phyloP scores from a whole-genome alignment of 768 basidiomycete genomes.

The Tylopilus balloui region DNA sequence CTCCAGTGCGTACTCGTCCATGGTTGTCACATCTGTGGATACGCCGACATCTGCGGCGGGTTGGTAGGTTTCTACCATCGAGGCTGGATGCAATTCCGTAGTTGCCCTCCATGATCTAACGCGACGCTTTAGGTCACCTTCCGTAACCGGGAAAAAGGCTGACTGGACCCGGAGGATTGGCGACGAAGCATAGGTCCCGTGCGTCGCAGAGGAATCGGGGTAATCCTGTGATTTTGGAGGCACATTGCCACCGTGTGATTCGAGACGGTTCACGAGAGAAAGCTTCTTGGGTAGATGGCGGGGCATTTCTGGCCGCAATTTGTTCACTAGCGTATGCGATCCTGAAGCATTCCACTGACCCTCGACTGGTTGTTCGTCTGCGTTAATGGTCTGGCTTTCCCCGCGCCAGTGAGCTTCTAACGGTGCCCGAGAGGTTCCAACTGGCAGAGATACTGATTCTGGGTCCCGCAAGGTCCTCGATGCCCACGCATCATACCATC shows the following conservation, averaged over 20 bases:
- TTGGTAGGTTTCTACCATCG: constrained; percentile 37
- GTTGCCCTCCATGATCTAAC: constrained; percentile 66
- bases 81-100: constrained; percentile 46
- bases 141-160: constrained; percentile 52
- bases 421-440: constrained; percentile 36
- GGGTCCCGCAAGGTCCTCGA: constrained; percentile 46
- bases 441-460: constrained; percentile 37
- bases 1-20: constrained; percentile 24
- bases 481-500: constrained; percentile 76
- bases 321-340: constrained; percentile 8
- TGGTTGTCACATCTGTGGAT: constrained; percentile 14
- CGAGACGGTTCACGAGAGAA: constrained; percentile 64
- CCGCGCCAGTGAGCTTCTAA: constrained; percentile 41
- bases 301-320: constrained; percentile 26
- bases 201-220: constrained; percentile 12
- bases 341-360: constrained; percentile 31
- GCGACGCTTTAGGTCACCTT: constrained; percentile 47
- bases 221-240: constrained; percentile 27
- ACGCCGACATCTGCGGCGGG: constrained; percentile 10
- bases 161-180: constrained; percentile 52
- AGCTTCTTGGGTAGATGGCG: constrained; percentile 63
- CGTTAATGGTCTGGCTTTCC: constrained; percentile 48
- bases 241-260: constrained; percentile 38
- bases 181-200: constrained; percentile 41
- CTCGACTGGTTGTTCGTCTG: constrained; percentile 37